Percentiles rank a stretch among this genome's conserved stretches.
Conservation (phyloP, 1,284 basidiomycete species). For the Ganoderma resinaceum region DNA sequence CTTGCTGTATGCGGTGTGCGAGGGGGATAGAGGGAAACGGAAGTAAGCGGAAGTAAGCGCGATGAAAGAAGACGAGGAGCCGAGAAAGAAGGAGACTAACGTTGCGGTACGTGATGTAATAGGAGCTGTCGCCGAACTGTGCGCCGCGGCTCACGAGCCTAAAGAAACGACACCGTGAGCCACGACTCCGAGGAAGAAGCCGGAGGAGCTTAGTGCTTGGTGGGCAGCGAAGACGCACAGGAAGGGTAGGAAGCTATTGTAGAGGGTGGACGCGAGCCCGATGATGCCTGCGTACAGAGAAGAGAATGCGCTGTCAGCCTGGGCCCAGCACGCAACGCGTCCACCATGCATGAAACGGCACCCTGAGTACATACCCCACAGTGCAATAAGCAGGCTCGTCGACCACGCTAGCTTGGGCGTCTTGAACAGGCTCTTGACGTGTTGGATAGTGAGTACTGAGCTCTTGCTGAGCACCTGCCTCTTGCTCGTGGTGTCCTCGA, state of each 20-base stretch:
- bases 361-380: slow-evolving; percentile 52
- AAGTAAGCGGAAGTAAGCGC: slow-evolving; percentile 1
- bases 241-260: slow-evolving; percentile 60
- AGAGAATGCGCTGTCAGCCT: neutral
- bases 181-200: neutral
- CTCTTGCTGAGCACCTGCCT: slow-evolving; percentile 43
- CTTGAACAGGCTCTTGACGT: slow-evolving; percentile 61
- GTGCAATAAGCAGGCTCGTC: slow-evolving; percentile 58
- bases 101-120: slow-evolving; percentile 60
- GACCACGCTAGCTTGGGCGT: slow-evolving; percentile 65
- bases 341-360: slow-evolving; percentile 9
- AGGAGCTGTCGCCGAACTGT: slow-evolving; percentile 54
- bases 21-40: neutral
- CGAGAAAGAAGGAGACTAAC: slow-evolving; percentile 37
- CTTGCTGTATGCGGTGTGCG: slow-evolving; percentile 44
- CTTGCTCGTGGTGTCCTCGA: slow-evolving; percentile 22
- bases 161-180: neutral
- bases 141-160: slow-evolving; percentile 56
- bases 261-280: slow-evolving; percentile 67
- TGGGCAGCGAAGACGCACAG: slow-evolving; percentile 43
- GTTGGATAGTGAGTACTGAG: slow-evolving; percentile 46
- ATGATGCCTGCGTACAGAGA: slow-evolving; percentile 52
- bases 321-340: neutral
- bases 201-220: neutral
- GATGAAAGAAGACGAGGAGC: slow-evolving; percentile 6